Conservation (phyloP, 257 asterid genomes). For the Rauvolfia tetraphylla region DNA sequence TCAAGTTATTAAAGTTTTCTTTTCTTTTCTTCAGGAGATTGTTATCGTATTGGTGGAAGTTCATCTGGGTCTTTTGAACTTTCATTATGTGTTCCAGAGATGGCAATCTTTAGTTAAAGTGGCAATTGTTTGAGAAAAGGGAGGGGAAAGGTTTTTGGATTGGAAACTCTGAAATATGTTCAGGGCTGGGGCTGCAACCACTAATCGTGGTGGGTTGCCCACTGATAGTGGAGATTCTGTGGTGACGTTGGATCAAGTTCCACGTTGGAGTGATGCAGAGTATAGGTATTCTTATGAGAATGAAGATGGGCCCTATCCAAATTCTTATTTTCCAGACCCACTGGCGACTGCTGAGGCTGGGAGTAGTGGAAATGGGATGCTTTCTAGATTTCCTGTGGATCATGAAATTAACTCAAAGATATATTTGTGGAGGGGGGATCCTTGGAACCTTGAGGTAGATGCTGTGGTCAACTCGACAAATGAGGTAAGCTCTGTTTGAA, state of each 20-base stretch:
- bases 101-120: background rate
- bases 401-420: constrained; percentile 73
- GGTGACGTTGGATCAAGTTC: constrained; percentile 79
- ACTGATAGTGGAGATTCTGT: constrained; percentile 70
- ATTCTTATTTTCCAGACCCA: constrained; percentile 66
- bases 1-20: background rate
- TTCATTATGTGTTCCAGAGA: background rate
- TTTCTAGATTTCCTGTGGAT: constrained; percentile 77
- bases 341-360: constrained; percentile 66
- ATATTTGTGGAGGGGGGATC: constrained; percentile 93
- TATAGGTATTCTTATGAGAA: constrained; percentile 58
- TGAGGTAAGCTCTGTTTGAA: constrained; percentile 53
- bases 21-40: constrained; percentile 9
- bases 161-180: constrained; percentile 41
- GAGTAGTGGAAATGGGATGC: constrained; percentile 52
- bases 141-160: constrained; percentile 27
- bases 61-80: background rate
- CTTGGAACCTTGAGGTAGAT: constrained; percentile 97
- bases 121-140: constrained; percentile 17
- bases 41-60: constrained; percentile 1
- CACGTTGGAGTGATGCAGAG: constrained; percentile 79
- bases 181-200: constrained; percentile 49
- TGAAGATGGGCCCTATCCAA: constrained; percentile 56
- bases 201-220: constrained; percentile 67
- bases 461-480: constrained; percentile 90